phyloP scores from a whole-genome alignment of 495 filamentous ascomycete species.

The Xylaria curta region DNA sequence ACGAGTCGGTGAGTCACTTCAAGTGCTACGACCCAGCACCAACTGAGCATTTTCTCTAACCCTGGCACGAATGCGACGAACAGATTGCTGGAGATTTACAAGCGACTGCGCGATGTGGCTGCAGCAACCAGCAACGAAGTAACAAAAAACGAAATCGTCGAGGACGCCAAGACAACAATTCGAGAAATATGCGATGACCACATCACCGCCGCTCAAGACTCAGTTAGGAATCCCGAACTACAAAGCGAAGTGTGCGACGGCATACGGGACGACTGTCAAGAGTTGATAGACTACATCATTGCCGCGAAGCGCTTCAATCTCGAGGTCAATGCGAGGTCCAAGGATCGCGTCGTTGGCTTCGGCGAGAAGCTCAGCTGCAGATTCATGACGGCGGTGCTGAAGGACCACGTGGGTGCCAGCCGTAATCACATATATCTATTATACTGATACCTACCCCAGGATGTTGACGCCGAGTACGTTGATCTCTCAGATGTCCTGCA shows the following conservation, averaged over 20 bases:
- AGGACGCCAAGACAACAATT: slow-evolving; percentile 72
- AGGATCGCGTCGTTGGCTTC: slow-evolving; percentile 89
- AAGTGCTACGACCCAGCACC: background rate
- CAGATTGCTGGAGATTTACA: slow-evolving; percentile 62
- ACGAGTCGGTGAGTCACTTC: slow-evolving; percentile 81
- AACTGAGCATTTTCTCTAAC: slow-evolving; percentile 28
- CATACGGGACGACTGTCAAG: slow-evolving; percentile 75
- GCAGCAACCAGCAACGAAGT: slow-evolving; percentile 68
- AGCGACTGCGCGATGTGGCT: slow-evolving; percentile 72
- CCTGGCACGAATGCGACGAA: background rate
- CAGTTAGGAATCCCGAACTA: slow-evolving; percentile 67
- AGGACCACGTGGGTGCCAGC: slow-evolving; percentile 53
- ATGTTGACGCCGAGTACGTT: slow-evolving; percentile 83
- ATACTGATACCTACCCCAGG: slow-evolving; percentile 40
- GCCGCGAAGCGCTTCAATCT: slow-evolving; percentile 64
- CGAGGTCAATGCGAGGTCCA: slow-evolving; percentile 78
- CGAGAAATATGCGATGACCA: slow-evolving; percentile 78
- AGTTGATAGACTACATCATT: slow-evolving; percentile 60
- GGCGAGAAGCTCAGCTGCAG: slow-evolving; percentile 93
- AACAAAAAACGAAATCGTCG: slow-evolving; percentile 69
- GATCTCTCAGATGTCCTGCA: slow-evolving; percentile 80
- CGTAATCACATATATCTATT: background rate
- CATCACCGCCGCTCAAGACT: slow-evolving; percentile 65
- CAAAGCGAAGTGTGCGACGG: slow-evolving; percentile 61
- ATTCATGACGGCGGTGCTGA: slow-evolving; percentile 81